Conservation (phyloP, 1,284 basidiomycete genomes). For the Amylostereum areolatum region DNA sequence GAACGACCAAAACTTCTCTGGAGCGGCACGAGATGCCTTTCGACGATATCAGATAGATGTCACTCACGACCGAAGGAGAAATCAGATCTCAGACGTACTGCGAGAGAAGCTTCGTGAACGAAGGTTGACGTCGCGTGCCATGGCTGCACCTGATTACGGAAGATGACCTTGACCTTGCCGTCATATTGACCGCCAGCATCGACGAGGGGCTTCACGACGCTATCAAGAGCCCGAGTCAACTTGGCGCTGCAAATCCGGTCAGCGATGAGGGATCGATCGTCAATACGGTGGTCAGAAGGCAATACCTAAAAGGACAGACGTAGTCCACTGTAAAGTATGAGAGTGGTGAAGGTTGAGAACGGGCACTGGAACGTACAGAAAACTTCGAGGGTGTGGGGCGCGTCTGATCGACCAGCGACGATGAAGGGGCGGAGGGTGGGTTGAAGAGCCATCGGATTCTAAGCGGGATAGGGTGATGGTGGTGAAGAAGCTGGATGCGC, state of each 20-base stretch:
- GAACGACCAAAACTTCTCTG: slow-evolving; percentile 77
- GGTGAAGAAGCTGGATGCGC: not conserved
- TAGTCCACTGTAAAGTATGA: slow-evolving; percentile 60
- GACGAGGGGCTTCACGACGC: slow-evolving; percentile 53
- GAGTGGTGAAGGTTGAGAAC: not conserved
- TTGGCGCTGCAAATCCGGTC: slow-evolving; percentile 42
- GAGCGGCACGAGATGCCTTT: slow-evolving; percentile 60
- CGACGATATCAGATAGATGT: not conserved
- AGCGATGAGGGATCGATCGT: not conserved
- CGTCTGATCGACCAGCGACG: slow-evolving; percentile 57
- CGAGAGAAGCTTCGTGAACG: slow-evolving; percentile 78
- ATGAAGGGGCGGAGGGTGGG: slow-evolving; percentile 70
- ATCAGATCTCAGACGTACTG: slow-evolving; percentile 40
- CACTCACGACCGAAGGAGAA: not conserved
- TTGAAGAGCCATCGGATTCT: slow-evolving; percentile 69
- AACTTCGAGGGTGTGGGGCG: slow-evolving; percentile 82
- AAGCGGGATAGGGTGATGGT: not conserved
- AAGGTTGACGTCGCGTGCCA: slow-evolving; percentile 77
- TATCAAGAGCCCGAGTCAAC: slow-evolving; percentile 52
- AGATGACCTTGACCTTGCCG: slow-evolving; percentile 74
- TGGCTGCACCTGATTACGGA: slow-evolving; percentile 79
- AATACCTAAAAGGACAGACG: slow-evolving; percentile 79
- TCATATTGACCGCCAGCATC: slow-evolving; percentile 62
- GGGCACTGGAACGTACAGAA: slow-evolving; percentile 46
- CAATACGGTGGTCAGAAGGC: not conserved